Evolutionary conservation across 768 basidiomycete genomes (phyloP), one percentile per base, ranked within the genome.

Genomic region (Galerina marginata): DNA sequence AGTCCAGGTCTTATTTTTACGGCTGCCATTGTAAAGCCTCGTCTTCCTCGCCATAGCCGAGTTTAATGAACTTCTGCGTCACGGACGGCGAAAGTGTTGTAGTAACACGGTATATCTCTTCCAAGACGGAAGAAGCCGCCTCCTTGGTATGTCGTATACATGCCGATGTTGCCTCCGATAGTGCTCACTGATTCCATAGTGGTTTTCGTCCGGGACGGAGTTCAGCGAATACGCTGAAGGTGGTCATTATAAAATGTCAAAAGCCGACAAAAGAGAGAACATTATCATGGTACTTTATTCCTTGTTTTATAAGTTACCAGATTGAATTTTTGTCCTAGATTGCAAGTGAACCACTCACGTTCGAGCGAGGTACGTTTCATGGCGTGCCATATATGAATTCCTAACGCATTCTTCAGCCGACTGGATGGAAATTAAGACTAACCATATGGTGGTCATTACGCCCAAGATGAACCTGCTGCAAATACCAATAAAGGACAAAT

Each of bases 351-450:
- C 97, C 97, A 0, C 76, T 99, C 46, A 99, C 97, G 0, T 99
- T 99, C 67, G 96, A 99, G 77, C 84, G 95, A 83, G 92, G 92
- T 91, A 54, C 38, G 33, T 26, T 37, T 39, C 9, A 33, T 33
- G 29, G 29, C 29, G 29, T 33, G 4, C 7, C 29, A 33, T 33
- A 7, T 33, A 33, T 33, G 29, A 33, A 33, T 33, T 33, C 29
- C 29, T 33, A 33, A 33, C 4, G 29, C 5, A 33, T 33, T 25
- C 16, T 20, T 1, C 64, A 88, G 93, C 94, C 52, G 97, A 99
- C 73, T 99, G 97, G 97, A 96, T 98, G 90, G 97, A 98, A 74
- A 96, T 99, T 69, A 91, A 91, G 72, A 96, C 94, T 11, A 98
- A 99, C 73, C 89, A 93, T 64, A 91, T 98, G 90, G 89, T 95